Base-by-base conservation (phyloP, 208 protist genomes). In the Sergeia podlipaevii region DNA sequence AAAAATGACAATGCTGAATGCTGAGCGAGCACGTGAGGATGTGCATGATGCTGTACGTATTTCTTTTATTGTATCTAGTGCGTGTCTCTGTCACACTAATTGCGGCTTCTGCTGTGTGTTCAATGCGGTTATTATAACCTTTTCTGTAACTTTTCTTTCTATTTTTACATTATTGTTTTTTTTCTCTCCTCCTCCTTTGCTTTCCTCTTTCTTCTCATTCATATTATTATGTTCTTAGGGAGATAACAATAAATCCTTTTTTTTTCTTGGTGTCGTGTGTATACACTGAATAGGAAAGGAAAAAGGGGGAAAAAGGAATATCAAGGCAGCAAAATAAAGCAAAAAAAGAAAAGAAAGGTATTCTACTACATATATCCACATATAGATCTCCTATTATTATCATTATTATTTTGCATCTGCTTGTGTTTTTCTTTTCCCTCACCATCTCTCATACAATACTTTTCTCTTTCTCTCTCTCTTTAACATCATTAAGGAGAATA, bases 361-460 rank as follows among this genome's bases (percentile, higher is more conserved):
- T 60, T 43, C 42, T 32, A 23, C 47, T 58, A 8, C 47, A 30
- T 58, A 26, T 39, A 41, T 38, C 30, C 30, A 47, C 6, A 39
- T 20, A 61, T 17, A 61, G 8, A 28, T 32, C 20, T 44, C 18
- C n/a, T 36, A 26, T 34, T 57, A 26, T 7, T 68, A 11, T 68
- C 42, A 36, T 24, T 49, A 10, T 51, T 60, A 27, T 63, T 24
- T 68, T 15, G 32, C 13, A 6, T 57, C 6, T 44, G 5, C 46
- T 36, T 57, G 50, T 60, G 30, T 60, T 51, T 52, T 48, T 52
- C 17, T 26, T 47, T 58, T 66, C 27, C 26, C 20, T 24, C 30
- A 13, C 30, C 18, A 49, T 62, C 10, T 56, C 37, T 51, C 33
- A 45, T 41, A 42, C 24, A 42, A n/a, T n/a, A n/a, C n/a, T 51